Base-by-base conservation (phyloP, 306 rosid species). In the Medicago lupulina region DNA sequence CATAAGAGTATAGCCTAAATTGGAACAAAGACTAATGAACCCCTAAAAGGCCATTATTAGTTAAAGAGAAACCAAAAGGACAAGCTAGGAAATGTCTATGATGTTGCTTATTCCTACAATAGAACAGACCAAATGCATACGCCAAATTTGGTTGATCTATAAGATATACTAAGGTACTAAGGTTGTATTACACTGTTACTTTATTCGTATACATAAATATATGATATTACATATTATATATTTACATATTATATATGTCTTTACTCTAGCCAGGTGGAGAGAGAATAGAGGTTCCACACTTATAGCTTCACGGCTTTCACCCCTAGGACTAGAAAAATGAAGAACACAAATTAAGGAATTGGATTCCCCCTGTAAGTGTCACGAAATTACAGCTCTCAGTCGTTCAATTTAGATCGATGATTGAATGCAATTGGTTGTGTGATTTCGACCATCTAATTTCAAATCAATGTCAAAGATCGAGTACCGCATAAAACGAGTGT, bases 41-140 rank as follows among this genome's bases (percentile, higher is more conserved):
- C 85, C 85, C 81, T 63, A 64, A n/a, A 60, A 15, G 39, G 17
- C 49, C 58, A 47, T 23, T 66, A 76, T 39, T 59, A 67, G 19
- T 62, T 77, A 25, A 54, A 64, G 8, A 73, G 51, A 46, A 51
- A 70, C 78, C 81, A 80, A 84, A 80, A 84, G 55, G 50, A 47
- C 25, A 77, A 54, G 69, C 80, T 80, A 40, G 73, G 68, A 73
- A 77, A 63, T 68, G 15, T 18, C 47, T 74, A 49, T 36, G 40
- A 51, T 19, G 21, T 55, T 70, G 41, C 78, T 39, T 77, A 68
- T 76, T 80, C 71, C 62, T 23, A 41, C 17, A 41, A 58, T 60
- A 55, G 55, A 38, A 51, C 39, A 72, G 31, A 16, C 76, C 82
- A 76, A 55, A 46, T 53, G 50, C 70, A 80, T 80, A 72, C 70